Evolutionary conservation across 768 basidiomycete genomes (phyloP).

Genomic region (Cyathus striatus): DNA sequence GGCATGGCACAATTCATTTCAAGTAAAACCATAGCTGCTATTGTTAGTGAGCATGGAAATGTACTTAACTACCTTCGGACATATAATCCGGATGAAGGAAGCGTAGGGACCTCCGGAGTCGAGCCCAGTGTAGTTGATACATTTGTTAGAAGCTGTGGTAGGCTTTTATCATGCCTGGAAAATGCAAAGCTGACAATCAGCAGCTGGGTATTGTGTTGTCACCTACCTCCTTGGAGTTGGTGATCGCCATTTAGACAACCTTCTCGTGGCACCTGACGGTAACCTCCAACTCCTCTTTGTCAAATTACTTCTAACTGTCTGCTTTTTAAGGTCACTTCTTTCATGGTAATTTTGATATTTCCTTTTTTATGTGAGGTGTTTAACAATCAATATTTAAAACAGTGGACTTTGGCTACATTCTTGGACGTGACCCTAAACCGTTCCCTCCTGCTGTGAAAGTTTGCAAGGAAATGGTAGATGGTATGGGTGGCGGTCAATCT

Average conservation of each 20-base stretch:
- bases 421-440: conserved; percentile 95
- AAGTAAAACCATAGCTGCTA: conserved; percentile 92
- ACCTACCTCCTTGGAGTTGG: conserved; percentile 96
- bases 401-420: conserved; percentile 99
- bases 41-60: conserved; percentile 88
- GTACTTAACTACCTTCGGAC: conserved; percentile 84
- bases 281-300: conserved; percentile 10
- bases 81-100: conserved; percentile 89
- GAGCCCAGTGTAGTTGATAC: conserved; percentile 93
- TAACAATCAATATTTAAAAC: too few species aligned
- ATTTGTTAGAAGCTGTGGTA: conserved; percentile 94
- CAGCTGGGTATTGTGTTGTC: conserved; percentile 97
- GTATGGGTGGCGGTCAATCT: conserved; percentile 96
- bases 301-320: neutral
- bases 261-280: conserved; percentile 91
- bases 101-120: conserved; percentile 92
- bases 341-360: conserved; percentile 82
- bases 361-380: too few species aligned
- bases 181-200: conserved; percentile 3
- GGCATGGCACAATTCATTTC: conserved; percentile 97
- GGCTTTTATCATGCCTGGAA: conserved; percentile 14
- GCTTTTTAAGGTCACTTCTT: conserved; percentile 77
- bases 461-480: conserved; percentile 99
- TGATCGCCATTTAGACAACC: conserved; percentile 93
- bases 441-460: conserved; percentile 98